Evolutionary conservation across 1,284 basidiomycete species (phyloP).

Genomic region (Ceratobasidium sp.): DNA sequence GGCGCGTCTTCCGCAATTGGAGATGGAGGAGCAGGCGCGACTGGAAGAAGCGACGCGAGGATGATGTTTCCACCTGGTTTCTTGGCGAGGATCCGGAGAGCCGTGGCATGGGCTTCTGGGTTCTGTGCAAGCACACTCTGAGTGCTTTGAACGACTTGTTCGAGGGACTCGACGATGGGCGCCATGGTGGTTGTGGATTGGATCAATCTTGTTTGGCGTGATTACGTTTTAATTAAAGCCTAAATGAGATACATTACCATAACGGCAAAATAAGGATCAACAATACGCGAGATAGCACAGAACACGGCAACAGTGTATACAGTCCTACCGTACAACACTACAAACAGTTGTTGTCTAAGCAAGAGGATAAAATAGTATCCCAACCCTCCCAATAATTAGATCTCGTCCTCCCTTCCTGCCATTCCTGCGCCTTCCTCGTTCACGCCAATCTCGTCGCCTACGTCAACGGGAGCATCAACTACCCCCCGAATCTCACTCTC

Average conservation of each 20-base stretch:
- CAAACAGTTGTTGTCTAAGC: not conserved
- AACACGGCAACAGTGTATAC: not conserved
- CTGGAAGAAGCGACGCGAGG: conserved; percentile 35
- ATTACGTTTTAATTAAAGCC: conserved; percentile 36
- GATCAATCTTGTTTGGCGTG: conserved; percentile 21
- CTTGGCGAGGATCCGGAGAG: conserved; percentile 27
- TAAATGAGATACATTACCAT: not conserved
- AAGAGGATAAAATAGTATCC: not conserved
- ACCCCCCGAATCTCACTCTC: conserved; percentile 35
- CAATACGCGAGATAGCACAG: not conserved
- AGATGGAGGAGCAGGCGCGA: conserved; percentile 43
- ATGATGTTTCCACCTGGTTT: conserved; percentile 32
- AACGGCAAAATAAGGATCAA: conserved; percentile 30
- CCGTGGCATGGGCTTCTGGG: conserved; percentile 22
- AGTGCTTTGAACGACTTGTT: conserved; percentile 36
- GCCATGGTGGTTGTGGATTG: conserved; percentile 39
- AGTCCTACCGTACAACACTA: not conserved
- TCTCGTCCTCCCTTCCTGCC: conserved; percentile 20
- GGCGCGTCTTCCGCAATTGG: conserved; percentile 28
- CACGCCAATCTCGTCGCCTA: conserved; percentile 33
- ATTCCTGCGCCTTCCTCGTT: conserved; percentile 31
- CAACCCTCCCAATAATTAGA: not conserved
- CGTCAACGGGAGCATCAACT: conserved; percentile 35
- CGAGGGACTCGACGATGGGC: conserved; percentile 32
- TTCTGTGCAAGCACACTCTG: conserved; percentile 6